These are phyloP conservation scores for Globisporangium yorkense DNA, from an alignment of 352 stramenopile genomes.

Conservation along the genomic window DNA sequence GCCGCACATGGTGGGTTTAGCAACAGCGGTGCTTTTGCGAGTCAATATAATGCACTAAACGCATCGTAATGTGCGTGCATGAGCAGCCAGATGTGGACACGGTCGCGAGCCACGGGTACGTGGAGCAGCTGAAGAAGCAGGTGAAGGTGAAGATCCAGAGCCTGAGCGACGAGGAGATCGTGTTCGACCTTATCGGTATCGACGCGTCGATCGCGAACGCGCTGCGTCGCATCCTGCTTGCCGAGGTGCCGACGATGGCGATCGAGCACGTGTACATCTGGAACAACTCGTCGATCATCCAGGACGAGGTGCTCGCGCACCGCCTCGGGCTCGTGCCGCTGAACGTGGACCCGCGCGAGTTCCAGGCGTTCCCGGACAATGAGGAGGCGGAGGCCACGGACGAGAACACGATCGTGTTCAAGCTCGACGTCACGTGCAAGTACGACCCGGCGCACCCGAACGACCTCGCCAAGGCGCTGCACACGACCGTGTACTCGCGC, in stretches of 20 bases:
- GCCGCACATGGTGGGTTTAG: slow-evolving; percentile 59
- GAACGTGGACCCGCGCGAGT: slow-evolving; percentile 79
- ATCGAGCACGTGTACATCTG: slow-evolving; percentile 94
- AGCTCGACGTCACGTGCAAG: slow-evolving; percentile 90
- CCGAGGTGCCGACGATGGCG: slow-evolving; percentile 91
- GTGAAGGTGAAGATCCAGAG: slow-evolving; percentile 84
- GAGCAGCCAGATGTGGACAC: slow-evolving; percentile 65
- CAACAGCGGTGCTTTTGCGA: too few species aligned
- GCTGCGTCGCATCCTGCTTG: slow-evolving; percentile 86
- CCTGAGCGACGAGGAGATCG: slow-evolving; percentile 82
- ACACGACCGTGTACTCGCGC: slow-evolving; percentile 83
- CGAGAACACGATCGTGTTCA: slow-evolving; percentile 96
- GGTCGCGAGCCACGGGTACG: slow-evolving; percentile 67
- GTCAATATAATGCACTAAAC: too few species aligned
- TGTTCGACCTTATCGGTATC: slow-evolving; percentile 90
- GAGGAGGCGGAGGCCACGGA: slow-evolving; percentile 90
- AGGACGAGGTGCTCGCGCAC: slow-evolving; percentile 91
- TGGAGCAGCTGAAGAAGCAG: slow-evolving; percentile 80
- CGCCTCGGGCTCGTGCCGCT: slow-evolving; percentile 85
- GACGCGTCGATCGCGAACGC: slow-evolving; percentile 92
- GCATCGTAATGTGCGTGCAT: background rate
- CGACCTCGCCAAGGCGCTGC: slow-evolving; percentile 16
- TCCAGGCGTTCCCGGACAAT: slow-evolving; percentile 81
- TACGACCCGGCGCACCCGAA: slow-evolving; percentile 60
- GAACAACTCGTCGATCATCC: slow-evolving; percentile 93